Evolutionary conservation across 768 basidiomycete genomes (phyloP).

Genomic region (Boletellus ananas): DNA sequence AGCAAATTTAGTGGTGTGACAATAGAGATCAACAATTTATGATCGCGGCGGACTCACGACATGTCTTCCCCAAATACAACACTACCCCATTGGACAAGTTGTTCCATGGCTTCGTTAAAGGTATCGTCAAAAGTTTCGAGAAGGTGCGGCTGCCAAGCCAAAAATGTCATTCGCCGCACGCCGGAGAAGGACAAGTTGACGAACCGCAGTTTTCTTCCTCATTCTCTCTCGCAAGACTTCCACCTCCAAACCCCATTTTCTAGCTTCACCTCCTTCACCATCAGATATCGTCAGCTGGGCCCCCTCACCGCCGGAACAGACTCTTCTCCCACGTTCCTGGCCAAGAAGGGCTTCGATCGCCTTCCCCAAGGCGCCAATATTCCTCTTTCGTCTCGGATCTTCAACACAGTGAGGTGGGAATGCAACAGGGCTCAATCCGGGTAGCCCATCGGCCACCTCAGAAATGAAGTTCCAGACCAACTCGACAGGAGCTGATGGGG

Average conservation of each 20-base stretch:
- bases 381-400: slow-evolving; percentile 69
- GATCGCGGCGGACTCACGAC: slow-evolving; percentile 47
- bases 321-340: slow-evolving; percentile 56
- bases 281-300: slow-evolving; percentile 30
- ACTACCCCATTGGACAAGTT: slow-evolving; percentile 70
- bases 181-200: slow-evolving; percentile 21
- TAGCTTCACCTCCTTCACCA: slow-evolving; percentile 64
- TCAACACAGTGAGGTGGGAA: slow-evolving; percentile 73
- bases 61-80: slow-evolving; percentile 62
- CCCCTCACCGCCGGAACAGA: slow-evolving; percentile 55
- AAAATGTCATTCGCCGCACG: slow-evolving; percentile 17
- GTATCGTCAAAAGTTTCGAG: slow-evolving; percentile 62
- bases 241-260: slow-evolving; percentile 70
- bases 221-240: slow-evolving; percentile 52
- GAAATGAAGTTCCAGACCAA: slow-evolving; percentile 47
- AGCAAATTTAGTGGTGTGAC: slow-evolving; percentile 18
- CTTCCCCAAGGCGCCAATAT: slow-evolving; percentile 73
- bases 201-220: slow-evolving; percentile 54
- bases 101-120: slow-evolving; percentile 75
- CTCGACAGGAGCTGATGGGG: slow-evolving; percentile 37
- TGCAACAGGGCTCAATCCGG: slow-evolving; percentile 71
- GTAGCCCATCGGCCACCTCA: slow-evolving; percentile 59
- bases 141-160: slow-evolving; percentile 47
- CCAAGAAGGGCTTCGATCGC: slow-evolving; percentile 63
- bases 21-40: slow-evolving; percentile 20